Evolutionary conservation across 495 filamentous ascomycete genomes (phyloP).

Genomic region (Tuber indicum): DNA sequence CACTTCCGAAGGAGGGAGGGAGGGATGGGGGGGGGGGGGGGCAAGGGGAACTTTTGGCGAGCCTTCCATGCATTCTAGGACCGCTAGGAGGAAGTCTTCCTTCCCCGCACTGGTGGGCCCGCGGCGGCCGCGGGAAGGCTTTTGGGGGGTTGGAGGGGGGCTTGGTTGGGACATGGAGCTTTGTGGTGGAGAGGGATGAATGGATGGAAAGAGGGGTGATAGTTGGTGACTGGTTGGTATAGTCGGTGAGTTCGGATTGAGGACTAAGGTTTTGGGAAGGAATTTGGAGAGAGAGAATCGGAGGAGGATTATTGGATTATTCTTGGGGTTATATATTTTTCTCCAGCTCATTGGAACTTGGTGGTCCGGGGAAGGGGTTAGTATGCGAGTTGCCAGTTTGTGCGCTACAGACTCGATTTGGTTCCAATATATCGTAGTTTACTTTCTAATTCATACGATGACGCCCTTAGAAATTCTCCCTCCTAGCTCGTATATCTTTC

Average conservation of each 20-base stretch:
- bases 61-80: constrained; percentile 21
- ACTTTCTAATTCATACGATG: not conserved
- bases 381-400: not conserved
- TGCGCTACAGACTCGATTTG: not conserved
- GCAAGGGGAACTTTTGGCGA: constrained; percentile 18
- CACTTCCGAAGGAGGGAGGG: not conserved
- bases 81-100: constrained; percentile 17
- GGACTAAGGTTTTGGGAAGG: not conserved
- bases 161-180: not conserved
- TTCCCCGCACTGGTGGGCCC: constrained; percentile 8
- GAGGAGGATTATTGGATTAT: not conserved
- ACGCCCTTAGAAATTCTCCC: not conserved
- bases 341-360: not conserved
- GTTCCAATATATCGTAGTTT: not conserved
- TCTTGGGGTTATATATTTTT: not conserved
- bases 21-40: not conserved
- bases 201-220: not conserved
- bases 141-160: not conserved
- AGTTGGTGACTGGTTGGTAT: not conserved
- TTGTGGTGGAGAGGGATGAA: not conserved
- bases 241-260: not conserved
- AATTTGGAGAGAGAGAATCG: not conserved
- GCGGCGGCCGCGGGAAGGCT: not conserved
- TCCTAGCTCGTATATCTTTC: not conserved
- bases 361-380: not conserved